A percentile compares a stretch with the other conserved stretches of the same genome.
Conservation (phyloP, 164 flowering plant species). For the Dillenia suffruticosa region DNA sequence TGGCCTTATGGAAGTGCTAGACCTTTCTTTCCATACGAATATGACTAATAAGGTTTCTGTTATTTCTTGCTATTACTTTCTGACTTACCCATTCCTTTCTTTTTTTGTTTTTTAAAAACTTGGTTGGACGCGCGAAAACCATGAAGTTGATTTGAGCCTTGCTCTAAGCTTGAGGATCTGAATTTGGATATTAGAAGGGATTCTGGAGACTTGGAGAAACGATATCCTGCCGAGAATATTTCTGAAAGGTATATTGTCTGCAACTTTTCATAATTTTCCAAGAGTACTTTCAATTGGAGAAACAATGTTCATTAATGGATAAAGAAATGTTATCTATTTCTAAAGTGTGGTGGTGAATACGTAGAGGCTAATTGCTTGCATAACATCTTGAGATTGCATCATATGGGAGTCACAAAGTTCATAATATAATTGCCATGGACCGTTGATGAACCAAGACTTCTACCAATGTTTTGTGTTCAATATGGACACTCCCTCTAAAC, state of each 20-base stretch:
- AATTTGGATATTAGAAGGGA: constrained; percentile 72
- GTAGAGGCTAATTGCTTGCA: too few relatives aligned
- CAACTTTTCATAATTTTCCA: neutral
- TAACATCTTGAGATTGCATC: too few relatives aligned
- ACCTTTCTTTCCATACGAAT: neutral
- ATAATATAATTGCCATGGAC: too few relatives aligned
- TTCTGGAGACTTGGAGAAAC: constrained; percentile 32
- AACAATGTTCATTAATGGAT: too few relatives aligned
- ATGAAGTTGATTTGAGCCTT: constrained; percentile 61
- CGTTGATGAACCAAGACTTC: too few relatives aligned
- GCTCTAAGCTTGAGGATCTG: constrained; percentile 87
- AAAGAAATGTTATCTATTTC: too few relatives aligned
- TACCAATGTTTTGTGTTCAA: too few relatives aligned
- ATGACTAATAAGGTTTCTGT: neutral
- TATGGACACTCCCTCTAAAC: too few relatives aligned
- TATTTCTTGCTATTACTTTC: neutral
- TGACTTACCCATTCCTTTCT: constrained; percentile 4
- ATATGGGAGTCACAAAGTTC: too few relatives aligned
- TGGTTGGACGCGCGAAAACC: constrained; percentile 35
- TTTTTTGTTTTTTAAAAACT: constrained; percentile 7
- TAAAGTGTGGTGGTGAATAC: too few relatives aligned
- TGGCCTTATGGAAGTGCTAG: neutral
- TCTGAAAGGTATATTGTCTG: constrained; percentile 38
- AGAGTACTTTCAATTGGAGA: too few relatives aligned
- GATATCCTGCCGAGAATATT: constrained; percentile 24